A percentile compares a stretch with the other conserved stretches of the same genome.
phyloP scores from a whole-genome alignment of 2,329 filamentous ascomycete genomes.

The Pestalotiopsis sp. region DNA sequence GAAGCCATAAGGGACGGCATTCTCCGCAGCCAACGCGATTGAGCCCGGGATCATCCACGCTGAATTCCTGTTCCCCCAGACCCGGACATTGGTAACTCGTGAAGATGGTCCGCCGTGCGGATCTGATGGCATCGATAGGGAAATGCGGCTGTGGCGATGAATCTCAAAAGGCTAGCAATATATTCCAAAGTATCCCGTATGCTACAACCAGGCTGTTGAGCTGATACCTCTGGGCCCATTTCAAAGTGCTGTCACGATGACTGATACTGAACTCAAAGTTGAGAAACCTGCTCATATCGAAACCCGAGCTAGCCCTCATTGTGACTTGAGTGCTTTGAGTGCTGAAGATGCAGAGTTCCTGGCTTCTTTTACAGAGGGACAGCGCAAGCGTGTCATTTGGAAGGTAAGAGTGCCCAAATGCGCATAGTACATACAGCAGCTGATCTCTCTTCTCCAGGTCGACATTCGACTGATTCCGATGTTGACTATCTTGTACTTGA shows the following conservation, averaged over 20 bases:
- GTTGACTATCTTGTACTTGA: neutral
- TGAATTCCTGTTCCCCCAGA: neutral
- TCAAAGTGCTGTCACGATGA: neutral
- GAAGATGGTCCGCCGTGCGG: neutral
- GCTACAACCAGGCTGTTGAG: neutral
- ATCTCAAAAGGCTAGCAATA: too few species aligned
- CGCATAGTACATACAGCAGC: neutral
- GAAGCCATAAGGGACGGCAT: neutral
- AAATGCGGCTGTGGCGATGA: neutral
- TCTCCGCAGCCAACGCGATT: neutral
- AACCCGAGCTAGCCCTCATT: neutral
- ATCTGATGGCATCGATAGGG: neutral
- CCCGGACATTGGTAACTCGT: neutral
- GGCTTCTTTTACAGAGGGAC: neutral
- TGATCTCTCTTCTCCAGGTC: neutral
- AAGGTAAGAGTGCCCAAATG: neutral
- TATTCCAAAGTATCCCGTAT: too few species aligned
- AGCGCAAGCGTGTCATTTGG: neutral
- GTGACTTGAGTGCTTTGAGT: neutral
- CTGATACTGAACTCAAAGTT: neutral
- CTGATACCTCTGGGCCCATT: neutral
- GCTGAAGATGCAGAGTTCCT: slow-evolving; percentile 4
- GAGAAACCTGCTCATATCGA: slow-evolving; percentile 2
- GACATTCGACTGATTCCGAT: slow-evolving; percentile 7
- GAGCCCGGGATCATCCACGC: neutral